Base-by-base conservation (phyloP, 2,329 filamentous ascomycete genomes). In the Penicillium aurantiogriseum region DNA sequence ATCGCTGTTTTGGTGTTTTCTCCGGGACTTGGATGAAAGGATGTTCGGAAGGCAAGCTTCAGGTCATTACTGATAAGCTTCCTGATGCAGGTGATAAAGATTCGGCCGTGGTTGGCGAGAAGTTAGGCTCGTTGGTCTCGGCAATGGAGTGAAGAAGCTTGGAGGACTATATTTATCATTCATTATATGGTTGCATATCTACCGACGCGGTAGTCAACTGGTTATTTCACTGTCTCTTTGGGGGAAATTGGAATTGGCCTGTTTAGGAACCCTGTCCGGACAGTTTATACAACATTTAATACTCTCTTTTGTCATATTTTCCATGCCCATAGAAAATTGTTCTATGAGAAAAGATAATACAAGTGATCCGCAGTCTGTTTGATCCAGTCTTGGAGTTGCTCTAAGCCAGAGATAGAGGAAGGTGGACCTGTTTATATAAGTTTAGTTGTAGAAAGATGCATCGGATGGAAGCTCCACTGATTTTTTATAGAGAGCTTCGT, bases 1-100 rank as follows among this genome's bases (percentile, higher is more conserved):
- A 46, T 62, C 17, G 52, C 42, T n/a, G 56, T 64, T 39, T 50
- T 71, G 43, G 45, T 66, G 4, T 64, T 70, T 51, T 47, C 62
- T 31, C 64, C 59, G 40, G 69, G 68, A 23, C 56, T 72, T 42
- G 70, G 69, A 31, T 72, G 66, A 59, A 69, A 64, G 58, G 67
- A 72, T 35, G 64, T 72, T 46, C 61, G 67, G 17, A 62, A 70
- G 55, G 55, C 40, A 65, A 68, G 10, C 63, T 66, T 29, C 59
- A 61, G 33, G 45, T 36, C 13, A 51, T 66, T 49, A 60, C 52
- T 5, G 43, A 38, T n/a, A 36, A 61, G 33, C 39, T 35, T 31
- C 15, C 47, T 29, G 10, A 15, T 4, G 15, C 10, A 4, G 23
- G 17, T 27, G 35, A 39, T 27, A 64, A 53, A 11, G 38, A 54